Percentiles rank a stretch among this genome's conserved stretches.
Conservation (phyloP, 139 green algal genomes). For the Chlamydomonas sp. region DNA sequence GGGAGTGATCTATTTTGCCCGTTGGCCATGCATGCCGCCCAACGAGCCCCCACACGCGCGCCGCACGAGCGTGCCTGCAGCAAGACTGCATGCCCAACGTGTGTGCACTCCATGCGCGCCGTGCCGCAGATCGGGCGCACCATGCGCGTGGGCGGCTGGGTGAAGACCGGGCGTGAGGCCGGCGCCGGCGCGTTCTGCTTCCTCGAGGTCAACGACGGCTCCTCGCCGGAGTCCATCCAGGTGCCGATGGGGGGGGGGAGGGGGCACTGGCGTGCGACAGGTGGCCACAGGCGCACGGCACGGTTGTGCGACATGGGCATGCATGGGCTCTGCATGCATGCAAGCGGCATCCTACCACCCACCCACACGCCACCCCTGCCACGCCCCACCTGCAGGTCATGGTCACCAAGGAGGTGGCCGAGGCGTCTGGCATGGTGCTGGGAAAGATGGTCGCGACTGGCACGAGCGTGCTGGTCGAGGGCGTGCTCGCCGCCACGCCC, state of each 20-base stretch:
- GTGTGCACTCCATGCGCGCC: no score
- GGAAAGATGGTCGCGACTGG: slow-evolving; percentile 68
- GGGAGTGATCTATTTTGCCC: no score
- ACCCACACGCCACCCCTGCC: no score
- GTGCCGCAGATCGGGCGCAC: slow-evolving; percentile 67
- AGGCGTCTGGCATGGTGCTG: slow-evolving; percentile 50
- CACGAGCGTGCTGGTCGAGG: slow-evolving; percentile 81
- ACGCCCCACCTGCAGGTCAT: slow-evolving; percentile 9
- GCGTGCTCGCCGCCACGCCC: slow-evolving; percentile 70
- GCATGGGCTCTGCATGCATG: no score
- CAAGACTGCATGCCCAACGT: no score
- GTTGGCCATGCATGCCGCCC: no score
- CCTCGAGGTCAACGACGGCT: slow-evolving; percentile 97
- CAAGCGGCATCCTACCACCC: no score
- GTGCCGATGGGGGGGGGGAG: slow-evolving; percentile 25
- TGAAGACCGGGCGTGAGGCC: slow-evolving; percentile 91
- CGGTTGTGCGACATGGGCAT: no score
- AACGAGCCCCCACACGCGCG: no score
- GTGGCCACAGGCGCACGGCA: no score
- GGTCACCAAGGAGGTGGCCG: slow-evolving; percentile 50
- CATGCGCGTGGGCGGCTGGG: slow-evolving; percentile 89
- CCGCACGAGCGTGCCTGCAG: no score
- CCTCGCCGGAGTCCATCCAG: slow-evolving; percentile 83
- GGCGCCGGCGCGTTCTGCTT: slow-evolving; percentile 91
- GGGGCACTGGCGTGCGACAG: no score